Conservation (phyloP, 75 land plant species). For the Picea sitchensis region DNA sequence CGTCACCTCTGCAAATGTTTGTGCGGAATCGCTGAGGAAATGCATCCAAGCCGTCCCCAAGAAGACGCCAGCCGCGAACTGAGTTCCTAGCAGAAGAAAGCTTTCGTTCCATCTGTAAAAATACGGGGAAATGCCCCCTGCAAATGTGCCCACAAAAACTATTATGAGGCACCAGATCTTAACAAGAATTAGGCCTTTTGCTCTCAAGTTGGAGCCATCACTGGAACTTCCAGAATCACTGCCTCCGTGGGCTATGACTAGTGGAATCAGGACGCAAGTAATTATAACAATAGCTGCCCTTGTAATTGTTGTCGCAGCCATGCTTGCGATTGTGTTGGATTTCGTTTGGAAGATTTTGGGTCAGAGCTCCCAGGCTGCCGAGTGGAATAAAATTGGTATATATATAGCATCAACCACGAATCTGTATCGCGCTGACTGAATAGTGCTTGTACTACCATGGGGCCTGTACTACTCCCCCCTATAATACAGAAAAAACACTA, state of each 20-base stretch:
- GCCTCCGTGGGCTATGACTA: conserved; percentile 18
- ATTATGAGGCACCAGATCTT: conserved; percentile 32
- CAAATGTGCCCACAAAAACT: conserved; percentile 33
- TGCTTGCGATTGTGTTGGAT: background rate
- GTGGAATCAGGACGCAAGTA: background rate
- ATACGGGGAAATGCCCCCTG: conserved; percentile 32
- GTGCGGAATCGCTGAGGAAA: conserved; percentile 61
- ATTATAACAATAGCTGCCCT: background rate
- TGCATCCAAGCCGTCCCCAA: conserved; percentile 72
- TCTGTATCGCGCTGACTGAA: too few relatives aligned
- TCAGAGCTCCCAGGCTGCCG: too few relatives aligned
- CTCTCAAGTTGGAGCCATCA: conserved; percentile 18
- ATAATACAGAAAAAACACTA: too few relatives aligned
- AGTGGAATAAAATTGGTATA: too few relatives aligned
- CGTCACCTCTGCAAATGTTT: conserved; percentile 53
- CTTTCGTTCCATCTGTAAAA: conserved; percentile 25
- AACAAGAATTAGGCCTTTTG: conserved; percentile 19
- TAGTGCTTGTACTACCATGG: too few relatives aligned
- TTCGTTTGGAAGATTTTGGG: too few relatives aligned
- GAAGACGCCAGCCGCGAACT: conserved; percentile 40
- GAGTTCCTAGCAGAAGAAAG: conserved; percentile 37
- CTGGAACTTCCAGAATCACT: background rate
- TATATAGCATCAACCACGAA: too few relatives aligned
- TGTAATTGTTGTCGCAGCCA: background rate
- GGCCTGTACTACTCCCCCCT: too few relatives aligned